Evolutionary conservation across 768 basidiomycete genomes (phyloP), one percentile per base, ranked within the genome.

Genomic region (Tulasnella sp.): DNA sequence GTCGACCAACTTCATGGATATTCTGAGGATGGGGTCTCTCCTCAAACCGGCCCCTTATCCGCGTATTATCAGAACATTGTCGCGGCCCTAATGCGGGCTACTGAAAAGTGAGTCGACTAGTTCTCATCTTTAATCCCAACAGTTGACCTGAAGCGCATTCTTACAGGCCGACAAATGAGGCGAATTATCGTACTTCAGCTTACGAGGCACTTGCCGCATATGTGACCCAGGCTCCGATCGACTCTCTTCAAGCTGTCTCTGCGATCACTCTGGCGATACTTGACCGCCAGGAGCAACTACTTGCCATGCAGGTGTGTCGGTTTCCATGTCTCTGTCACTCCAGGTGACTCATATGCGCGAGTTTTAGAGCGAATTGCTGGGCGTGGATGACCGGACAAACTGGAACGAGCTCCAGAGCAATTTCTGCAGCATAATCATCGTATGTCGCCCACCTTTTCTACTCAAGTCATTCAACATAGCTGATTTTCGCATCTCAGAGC

Each of bases 341-440:
- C 44, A 21, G 3, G 53, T 48, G 19, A 64, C 29, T 43, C 30
- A 7, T 44, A 17, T 51, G 22, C 2, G 19, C 38, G 9, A 17
- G 5, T 62, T 38, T 12, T 66, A 93, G 82, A 90, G 87, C 70
- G 93, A 98, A 73, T 86, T 98, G 59, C 76, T 99, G 41, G 96
- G 96, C 45, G 76, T 84, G 17, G 96, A 99, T 71, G 96, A 99
- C 68, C 84, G 90, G 63, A 93, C 92, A 72, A 99, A 96, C 74
- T 96, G 94, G 92, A 96, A 96, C 68, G 94, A 99, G 69, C 77
- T 99, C 24, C 93, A 96, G 70, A 85, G 90, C 72, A 96, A 94
- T 73, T 78, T 97, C 65, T 96, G 92, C 70, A 83, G 85, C 64
- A 87, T 96, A 49, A 77, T 89, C 54, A 87, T 90, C 56, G 90